Percentiles rank a stretch among this genome's conserved stretches.
Conservation (phyloP, 345 rosid species). For the Rubroshorea leprosula region DNA sequence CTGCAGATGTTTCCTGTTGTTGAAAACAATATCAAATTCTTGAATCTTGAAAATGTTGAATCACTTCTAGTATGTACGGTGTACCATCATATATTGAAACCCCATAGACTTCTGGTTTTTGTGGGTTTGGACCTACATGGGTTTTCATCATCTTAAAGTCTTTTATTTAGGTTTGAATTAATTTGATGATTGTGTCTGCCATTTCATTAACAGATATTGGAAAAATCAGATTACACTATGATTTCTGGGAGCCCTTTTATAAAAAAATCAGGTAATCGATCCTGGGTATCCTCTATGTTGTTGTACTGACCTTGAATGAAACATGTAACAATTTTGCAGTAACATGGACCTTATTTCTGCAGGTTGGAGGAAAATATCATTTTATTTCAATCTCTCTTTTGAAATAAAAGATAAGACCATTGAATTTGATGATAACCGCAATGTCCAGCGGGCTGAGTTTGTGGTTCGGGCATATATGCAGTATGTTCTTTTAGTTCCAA, state of each 20-base stretch:
- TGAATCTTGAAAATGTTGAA: no score
- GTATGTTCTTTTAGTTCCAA: constrained; percentile 37
- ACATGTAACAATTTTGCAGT: constrained; percentile 17
- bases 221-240: constrained; percentile 79
- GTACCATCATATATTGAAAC: neutral
- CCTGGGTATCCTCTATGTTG: neutral
- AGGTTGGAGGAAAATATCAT: constrained; percentile 99
- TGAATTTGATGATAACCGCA: constrained; percentile 79
- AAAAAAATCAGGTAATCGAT: constrained; percentile 72
- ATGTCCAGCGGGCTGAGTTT: constrained; percentile 93
- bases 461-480: constrained; percentile 84
- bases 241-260: constrained; percentile 83
- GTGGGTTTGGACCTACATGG: neutral
- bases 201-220: constrained; percentile 55
- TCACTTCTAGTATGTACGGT: no score
- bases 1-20: neutral
- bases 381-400: constrained; percentile 81
- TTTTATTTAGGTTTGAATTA: neutral
- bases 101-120: neutral
- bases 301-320: neutral
- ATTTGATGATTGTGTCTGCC: neutral
- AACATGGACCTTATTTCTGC: constrained; percentile 2
- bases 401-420: constrained; percentile 88
- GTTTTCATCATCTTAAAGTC: no score
- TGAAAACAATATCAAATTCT: no score